Evolutionary conservation across 306 rosid genomes (phyloP), one percentile per base, ranked within the genome.

Genomic region (Lagenaria siceraria): DNA sequence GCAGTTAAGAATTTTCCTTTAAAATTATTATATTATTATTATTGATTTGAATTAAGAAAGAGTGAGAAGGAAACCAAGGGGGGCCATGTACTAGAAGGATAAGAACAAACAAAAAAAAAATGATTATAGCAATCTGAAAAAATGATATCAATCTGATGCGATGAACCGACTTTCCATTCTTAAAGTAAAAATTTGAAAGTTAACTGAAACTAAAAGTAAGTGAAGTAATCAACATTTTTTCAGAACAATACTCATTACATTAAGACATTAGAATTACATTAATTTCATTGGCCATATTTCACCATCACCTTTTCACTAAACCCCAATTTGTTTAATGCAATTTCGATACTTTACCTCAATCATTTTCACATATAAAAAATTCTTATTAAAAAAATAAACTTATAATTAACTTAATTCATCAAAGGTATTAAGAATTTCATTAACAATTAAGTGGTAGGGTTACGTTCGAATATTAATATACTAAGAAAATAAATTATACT

Each of bases 111-210:
- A 73, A 18, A 56, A 22, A 22, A 58, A 1, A 18, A 83, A 83
- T 87, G 70, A 85, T 85, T 84, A 86, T 68, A 69, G 81, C 86
- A 85, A 89, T 90, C 89, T 82, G 78, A 82, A 72, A 78, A 86
- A 88, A 88, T 90, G 88, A 88, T 88, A 84, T 84, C 91, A 83
- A 81, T 82, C 78, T 75, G 85, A 92, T 90, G 83, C 86, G 88
- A 90, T 87, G 89, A 76, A 87, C 97, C 96, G 97, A 92, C 93
- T 90, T 87, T 80, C 21, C 43, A 64, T 64, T 64, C 72, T 72
- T 72, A 36, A 66, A 72, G 56, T 49, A 49, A 72, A 49, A 27
- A 12, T 49, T 80, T 79, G 55, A 76, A 79, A 79, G 79, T 58
- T 80, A 64, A 83, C 76, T 85, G 86, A 86, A 80, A 84, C 79